phyloP scores from a whole-genome alignment of 208 protist genomes.

The Vickermania spadyakhi region DNA sequence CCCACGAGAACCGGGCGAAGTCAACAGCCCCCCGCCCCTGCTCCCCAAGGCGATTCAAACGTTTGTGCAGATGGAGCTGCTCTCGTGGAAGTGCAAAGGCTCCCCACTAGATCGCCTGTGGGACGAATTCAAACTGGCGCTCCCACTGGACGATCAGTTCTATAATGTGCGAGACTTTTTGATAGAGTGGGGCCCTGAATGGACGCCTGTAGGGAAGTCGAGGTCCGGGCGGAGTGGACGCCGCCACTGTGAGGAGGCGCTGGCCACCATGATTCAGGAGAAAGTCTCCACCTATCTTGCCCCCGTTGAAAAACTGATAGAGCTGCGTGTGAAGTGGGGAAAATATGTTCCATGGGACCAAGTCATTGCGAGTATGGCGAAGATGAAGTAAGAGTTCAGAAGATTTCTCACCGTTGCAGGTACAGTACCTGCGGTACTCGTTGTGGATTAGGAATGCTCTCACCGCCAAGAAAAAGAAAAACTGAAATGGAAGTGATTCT shows the following conservation, averaged over 20 bases:
- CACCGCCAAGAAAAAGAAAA: too few species aligned
- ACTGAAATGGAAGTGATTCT: too few species aligned
- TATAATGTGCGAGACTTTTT: conserved; percentile 14
- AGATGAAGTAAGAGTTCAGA: not conserved
- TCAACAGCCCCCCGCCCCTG: not conserved
- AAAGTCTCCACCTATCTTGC: not conserved
- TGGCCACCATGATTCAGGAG: not conserved
- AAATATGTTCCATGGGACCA: not conserved
- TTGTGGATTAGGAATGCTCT: too few species aligned
- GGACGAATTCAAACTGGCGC: conserved; percentile 5
- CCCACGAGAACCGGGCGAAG: not conserved
- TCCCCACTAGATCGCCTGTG: conserved; percentile 2
- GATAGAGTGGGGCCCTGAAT: conserved; percentile 11
- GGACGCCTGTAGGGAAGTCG: conserved; percentile 1
- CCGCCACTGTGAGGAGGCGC: not conserved
- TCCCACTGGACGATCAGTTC: conserved; percentile 14
- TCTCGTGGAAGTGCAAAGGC: not conserved
- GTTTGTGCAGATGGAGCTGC: conserved; percentile 5
- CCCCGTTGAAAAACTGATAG: not conserved
- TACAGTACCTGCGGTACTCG: too few species aligned
- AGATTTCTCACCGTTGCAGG: too few species aligned
- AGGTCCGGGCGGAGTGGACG: not conserved
- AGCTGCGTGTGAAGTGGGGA: not conserved
- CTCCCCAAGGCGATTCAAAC: not conserved
- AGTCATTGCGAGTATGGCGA: not conserved